phyloP scores from a whole-genome alignment of 169 alveolate genomes.

The Perkinsus olseni region DNA sequence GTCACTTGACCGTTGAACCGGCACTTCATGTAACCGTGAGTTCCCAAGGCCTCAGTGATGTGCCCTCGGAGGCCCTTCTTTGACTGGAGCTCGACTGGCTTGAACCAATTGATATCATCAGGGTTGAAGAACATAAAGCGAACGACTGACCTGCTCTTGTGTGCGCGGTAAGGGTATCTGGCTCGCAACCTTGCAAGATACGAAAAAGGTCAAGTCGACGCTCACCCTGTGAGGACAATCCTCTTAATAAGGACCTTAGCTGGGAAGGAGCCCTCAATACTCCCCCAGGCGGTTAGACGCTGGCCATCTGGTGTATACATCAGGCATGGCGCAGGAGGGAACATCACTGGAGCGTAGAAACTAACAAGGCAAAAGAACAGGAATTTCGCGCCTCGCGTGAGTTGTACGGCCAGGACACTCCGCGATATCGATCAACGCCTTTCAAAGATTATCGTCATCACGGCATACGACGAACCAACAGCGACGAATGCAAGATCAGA shows the following conservation, averaged over 20 bases:
- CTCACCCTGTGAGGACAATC: constrained; percentile 86
- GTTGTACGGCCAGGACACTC: no score
- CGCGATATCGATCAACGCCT: no score
- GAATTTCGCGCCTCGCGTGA: background rate
- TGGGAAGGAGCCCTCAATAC: constrained; percentile 77
- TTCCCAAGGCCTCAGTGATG: constrained; percentile 93
- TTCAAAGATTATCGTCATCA: no score
- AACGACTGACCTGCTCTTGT: constrained; percentile 89
- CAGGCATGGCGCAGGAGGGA: background rate
- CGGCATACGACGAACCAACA: no score
- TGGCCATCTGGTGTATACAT: background rate
- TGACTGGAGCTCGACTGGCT: constrained; percentile 93
- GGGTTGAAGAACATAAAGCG: constrained; percentile 96
- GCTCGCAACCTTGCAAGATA: background rate
- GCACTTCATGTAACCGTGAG: constrained; percentile 99
- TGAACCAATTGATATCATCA: constrained; percentile 82
- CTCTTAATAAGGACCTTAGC: constrained; percentile 88
- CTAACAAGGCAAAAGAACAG: background rate
- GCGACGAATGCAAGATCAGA: no score
- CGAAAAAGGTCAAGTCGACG: background rate
- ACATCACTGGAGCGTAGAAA: background rate
- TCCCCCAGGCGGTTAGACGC: constrained; percentile 67
- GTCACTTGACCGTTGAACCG: constrained; percentile 83
- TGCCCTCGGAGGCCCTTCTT: constrained; percentile 94
- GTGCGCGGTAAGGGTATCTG: constrained; percentile 78